Evolutionary conservation across 768 basidiomycete species (phyloP), one percentile per base, ranked within the genome.

Genomic region (Lanmaoa pseudosensibilis): DNA sequence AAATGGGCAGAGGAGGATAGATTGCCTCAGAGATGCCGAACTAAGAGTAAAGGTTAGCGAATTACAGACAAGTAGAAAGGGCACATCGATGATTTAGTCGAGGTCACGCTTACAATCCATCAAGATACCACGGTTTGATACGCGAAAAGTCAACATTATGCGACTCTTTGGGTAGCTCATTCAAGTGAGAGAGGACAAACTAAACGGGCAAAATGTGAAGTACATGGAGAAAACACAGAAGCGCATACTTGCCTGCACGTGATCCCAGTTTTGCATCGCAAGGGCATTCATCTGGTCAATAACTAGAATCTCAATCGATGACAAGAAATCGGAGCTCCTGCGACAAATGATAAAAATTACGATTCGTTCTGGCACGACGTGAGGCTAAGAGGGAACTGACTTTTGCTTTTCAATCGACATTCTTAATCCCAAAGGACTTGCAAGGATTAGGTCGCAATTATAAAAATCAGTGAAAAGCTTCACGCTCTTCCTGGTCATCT

Each of bases 241-340:
- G 30, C 9, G 4, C 5, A 15, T 18, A 65, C 78, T 36, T 67
- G 92, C 95, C 80, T 97, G 92, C 19, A 95, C 81, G 66, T 98
- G 97, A 38, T 98, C 94, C 97, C 97, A 99, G 65, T 99, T 99
- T 75, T 98, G 97, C 97, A 98, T 98, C 4, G 84, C 82, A 64
- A 98, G 81, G 4, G 88, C 88, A 70, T 98, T 94, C 78, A 92
- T 78, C 66, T 97, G 94, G 70, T 98, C 97, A 16, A 92, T 79
- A n/a, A 98, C 74, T 21, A 94, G 74, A 6, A 98, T 73, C 68
- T 99, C 97, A 53, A 99, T 90, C 3, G 94, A 96, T 12, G 92
- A 92, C 50, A 99, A 77, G 69, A 96, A 94, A 73, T 99, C 97
- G 12, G 85, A 86, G 63, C 80, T 90, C 68, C 92, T 93, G 53